A percentile compares a stretch with the other conserved stretches of the same genome.
phyloP scores from a whole-genome alignment of 306 rosid genomes.

The Hippophae rhamnoides region DNA sequence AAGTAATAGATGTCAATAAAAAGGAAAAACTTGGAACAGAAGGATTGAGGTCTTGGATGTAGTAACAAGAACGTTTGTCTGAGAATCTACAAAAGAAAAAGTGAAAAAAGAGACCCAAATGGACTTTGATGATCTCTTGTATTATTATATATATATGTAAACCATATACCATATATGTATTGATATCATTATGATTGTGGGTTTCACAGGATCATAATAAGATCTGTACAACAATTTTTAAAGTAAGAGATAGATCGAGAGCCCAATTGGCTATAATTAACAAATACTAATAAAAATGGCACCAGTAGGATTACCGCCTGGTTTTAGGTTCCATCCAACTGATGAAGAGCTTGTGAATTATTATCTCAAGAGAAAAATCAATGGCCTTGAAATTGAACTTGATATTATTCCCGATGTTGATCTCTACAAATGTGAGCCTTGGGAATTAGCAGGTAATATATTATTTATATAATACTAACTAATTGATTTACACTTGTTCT shows the following conservation, averaged over 20 bases:
- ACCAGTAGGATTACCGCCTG: slow-evolving; percentile 98
- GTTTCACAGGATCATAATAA: neutral
- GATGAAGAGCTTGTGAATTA: slow-evolving; percentile 96
- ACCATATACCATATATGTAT: neutral
- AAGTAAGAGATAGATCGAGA: neutral
- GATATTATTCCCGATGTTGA: slow-evolving; percentile 97
- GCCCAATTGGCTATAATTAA: neutral
- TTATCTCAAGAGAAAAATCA: slow-evolving; percentile 84
- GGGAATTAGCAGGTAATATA: slow-evolving; percentile 83
- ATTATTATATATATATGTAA: slow-evolving; percentile 29
- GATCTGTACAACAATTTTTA: neutral
- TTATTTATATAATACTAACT: neutral
- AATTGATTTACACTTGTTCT: neutral
- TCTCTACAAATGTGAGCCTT: slow-evolving; percentile 99
- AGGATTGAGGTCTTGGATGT: slow-evolving; percentile 15
- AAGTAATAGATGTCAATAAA: neutral
- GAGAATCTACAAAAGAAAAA: slow-evolving; percentile 83
- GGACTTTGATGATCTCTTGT: slow-evolving; percentile 44
- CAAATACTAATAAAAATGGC: slow-evolving; percentile 36
- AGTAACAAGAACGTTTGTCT: slow-evolving; percentile 60
- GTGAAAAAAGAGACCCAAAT: slow-evolving; percentile 59
- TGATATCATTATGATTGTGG: neutral
- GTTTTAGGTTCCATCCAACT: slow-evolving; percentile 95
- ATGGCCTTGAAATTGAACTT: slow-evolving; percentile 88
- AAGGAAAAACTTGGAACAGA: slow-evolving; percentile 8